Evolutionary conservation across 768 basidiomycete genomes (phyloP), one percentile per base, ranked within the genome.

Genomic region (Agaricus bisporus): DNA sequence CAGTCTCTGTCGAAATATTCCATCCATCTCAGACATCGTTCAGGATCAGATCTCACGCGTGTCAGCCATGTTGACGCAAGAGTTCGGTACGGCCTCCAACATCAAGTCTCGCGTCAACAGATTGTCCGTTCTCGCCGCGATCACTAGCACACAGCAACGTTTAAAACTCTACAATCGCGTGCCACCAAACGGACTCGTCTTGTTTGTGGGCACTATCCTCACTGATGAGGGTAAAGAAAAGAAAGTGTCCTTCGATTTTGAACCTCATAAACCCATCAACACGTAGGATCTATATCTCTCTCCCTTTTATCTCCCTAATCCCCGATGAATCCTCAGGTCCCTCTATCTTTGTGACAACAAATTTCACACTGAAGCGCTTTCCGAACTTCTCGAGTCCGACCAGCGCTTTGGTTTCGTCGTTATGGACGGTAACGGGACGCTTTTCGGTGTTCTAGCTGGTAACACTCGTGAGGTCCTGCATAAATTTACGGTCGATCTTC

Each of bases 191-290:
- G 97, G 95, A 52, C 83, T 99, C 17, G 92, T 98, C 57, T 83
- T 99, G 37, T 99, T 98, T 70, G 97, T 98, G 54, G 97, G 97
- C 28, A 99, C 97, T 10, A 91, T 99, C 63, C 74, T 98, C 50
- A 99, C 95, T 47, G 94, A 98, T 61, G 95, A 98, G 71, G 95
- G 95, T 55, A 99, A 99, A 70, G 97, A 98, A 72, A 98, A 98
- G 79, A 99, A 98, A 70, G 91, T 95, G 28, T 94, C 92, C 0
- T 98, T 98, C 63, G 95, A 98, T 69, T 95, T 99, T 59, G 93
- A 97, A 67, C 97, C 97, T 7, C 95, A 97, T 70, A 98, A 98
- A 68, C 94, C 95, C 32, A 97, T 98, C 75, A 98, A 98, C 69
- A 98, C 95, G 91, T 95, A 70, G 55, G 88, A 75, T 11, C 18